Conservation (phyloP, 2,329 filamentous ascomycete species). For the Ascochyta clinopodiicola region DNA sequence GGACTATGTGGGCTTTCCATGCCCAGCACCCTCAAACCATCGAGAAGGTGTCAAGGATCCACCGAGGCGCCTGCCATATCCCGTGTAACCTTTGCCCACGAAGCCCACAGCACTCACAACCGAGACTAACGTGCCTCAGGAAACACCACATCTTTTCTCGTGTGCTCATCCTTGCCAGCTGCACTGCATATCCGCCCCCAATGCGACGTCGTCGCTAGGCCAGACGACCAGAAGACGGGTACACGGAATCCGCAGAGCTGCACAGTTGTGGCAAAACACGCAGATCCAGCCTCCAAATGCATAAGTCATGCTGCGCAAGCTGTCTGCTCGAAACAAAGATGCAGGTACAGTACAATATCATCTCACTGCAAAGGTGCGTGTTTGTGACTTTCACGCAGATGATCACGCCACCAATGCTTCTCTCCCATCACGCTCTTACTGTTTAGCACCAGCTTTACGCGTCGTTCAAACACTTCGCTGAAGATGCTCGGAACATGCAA, state of each 20-base stretch:
- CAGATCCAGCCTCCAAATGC: not conserved
- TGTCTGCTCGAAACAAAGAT: slow-evolving; percentile 12
- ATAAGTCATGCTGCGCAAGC: not conserved
- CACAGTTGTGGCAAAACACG: slow-evolving; percentile 2
- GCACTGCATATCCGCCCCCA: slow-evolving; percentile 2
- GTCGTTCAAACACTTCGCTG: not conserved
- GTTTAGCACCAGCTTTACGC: not conserved
- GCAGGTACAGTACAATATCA: slow-evolving; percentile 12
- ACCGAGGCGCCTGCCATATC: slow-evolving; percentile 5
- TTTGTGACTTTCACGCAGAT: not conserved
- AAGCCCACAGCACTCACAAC: slow-evolving; percentile 7
- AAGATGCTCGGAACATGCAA: not conserved
- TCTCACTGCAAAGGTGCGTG: slow-evolving; percentile 4
- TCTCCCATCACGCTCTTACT: not conserved
- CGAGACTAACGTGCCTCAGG: slow-evolving; percentile 10
- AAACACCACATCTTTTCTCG: not conserved
- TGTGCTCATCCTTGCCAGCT: not conserved
- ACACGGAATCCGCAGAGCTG: slow-evolving; percentile 14
- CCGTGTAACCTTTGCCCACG: slow-evolving; percentile 19
- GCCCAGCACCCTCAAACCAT: not conserved
- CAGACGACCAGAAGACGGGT: slow-evolving; percentile 15
- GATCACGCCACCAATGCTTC: slow-evolving; percentile 6
- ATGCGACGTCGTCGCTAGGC: slow-evolving; percentile 15
- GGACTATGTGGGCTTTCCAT: not conserved
- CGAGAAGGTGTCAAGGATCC: not conserved